phyloP scores from a whole-genome alignment of 257 asterid species.

The Scutellaria barbata region DNA sequence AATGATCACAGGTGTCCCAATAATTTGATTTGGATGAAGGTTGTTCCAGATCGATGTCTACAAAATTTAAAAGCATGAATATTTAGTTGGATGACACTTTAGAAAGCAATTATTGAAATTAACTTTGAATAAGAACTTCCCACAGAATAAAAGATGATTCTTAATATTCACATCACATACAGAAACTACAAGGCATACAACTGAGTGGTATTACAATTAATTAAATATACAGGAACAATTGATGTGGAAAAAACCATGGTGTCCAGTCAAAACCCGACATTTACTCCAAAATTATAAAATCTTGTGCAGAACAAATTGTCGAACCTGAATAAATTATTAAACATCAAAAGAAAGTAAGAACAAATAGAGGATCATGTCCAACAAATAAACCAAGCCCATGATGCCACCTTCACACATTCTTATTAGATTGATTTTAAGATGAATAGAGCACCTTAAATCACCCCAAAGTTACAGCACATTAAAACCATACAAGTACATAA shows the following conservation, averaged over 20 bases:
- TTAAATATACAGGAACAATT: no score
- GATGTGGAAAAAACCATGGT: not conserved
- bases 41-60: constrained; percentile 88
- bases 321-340: not conserved
- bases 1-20: constrained; percentile 69
- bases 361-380: not conserved
- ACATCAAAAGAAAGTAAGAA: not conserved
- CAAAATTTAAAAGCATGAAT: constrained; percentile 34
- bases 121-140: not conserved
- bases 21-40: constrained; percentile 86
- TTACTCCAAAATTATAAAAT: not conserved
- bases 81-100: constrained; percentile 27
- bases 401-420: not conserved
- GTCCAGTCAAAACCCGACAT: not conserved
- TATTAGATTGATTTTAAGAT: not conserved
- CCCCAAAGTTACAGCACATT: not conserved
- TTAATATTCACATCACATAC: not conserved
- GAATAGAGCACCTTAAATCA: not conserved
- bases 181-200: constrained; percentile 8
- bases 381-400: not conserved
- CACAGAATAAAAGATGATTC: not conserved
- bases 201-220: not conserved
- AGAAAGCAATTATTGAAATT: constrained; percentile 16
- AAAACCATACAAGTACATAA: not conserved
- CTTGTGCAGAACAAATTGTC: not conserved